These are phyloP conservation scores for Adansonia digitata DNA, from an alignment of 345 rosid genomes.

Conservation along the genomic window DNA sequence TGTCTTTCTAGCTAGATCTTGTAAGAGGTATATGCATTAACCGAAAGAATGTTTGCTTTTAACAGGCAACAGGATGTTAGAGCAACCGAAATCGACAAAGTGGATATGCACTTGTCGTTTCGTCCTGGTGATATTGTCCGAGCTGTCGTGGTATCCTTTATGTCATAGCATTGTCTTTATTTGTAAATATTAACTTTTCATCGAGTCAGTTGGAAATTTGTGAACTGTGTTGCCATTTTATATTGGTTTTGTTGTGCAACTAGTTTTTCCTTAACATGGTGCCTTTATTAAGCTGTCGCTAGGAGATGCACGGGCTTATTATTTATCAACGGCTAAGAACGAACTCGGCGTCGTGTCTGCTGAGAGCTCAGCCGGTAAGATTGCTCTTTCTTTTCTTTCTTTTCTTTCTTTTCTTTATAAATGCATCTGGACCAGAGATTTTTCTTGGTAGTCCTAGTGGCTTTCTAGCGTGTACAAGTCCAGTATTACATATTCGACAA, in stretches of 20 bases:
- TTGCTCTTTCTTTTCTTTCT: background rate
- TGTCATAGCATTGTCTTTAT: slow-evolving; percentile 9
- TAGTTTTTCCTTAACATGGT: slow-evolving; percentile 17
- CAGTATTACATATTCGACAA: background rate
- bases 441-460: background rate
- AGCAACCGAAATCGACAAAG: slow-evolving; percentile 88
- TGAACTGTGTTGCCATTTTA: background rate
- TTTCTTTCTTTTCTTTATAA: background rate
- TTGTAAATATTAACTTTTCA: background rate
- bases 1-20: background rate
- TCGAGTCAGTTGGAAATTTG: background rate
- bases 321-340: slow-evolving; percentile 82
- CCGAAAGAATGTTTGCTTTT: background rate
- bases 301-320: slow-evolving; percentile 95
- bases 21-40: background rate
- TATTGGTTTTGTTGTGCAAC: background rate
- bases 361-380: slow-evolving; percentile 74
- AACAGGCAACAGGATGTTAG: slow-evolving; percentile 93
- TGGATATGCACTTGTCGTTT: slow-evolving; percentile 76
- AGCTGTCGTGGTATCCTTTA: slow-evolving; percentile 87
- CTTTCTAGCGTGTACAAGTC: background rate
- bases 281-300: slow-evolving; percentile 60
- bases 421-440: background rate
- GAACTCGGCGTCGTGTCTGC: slow-evolving; percentile 92
- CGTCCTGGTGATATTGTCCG: slow-evolving; percentile 83